Evolutionary conservation across 148 eudicot genomes (phyloP), one percentile per base, ranked within the genome.

Genomic region (Fagopyrum homotropicum): DNA sequence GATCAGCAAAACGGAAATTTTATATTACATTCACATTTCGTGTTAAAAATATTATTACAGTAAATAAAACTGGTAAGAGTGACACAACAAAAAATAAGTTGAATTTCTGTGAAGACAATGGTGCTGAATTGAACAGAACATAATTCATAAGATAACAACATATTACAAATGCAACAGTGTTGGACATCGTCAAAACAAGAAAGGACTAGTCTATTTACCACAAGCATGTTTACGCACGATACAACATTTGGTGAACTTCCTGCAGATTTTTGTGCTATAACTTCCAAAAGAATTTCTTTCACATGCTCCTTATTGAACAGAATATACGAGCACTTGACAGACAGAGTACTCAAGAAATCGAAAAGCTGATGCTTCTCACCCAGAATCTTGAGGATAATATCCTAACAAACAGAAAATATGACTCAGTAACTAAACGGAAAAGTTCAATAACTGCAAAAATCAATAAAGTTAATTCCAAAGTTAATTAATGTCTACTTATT

Each of bases 291-390:
- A 75, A 92, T 79, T 84, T 92, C 98, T 83, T 89, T 95, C 48
- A 90, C 93, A 72, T 89, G 92, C 77, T 95, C 99, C 89, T 90
- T 95, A 86, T 86, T 84, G 83, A 92, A 95, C 75, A 95, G 87
- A 79, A 89, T 71, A 82, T 92, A 88, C 29, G 99, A 90, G 82
- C 99, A 92, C 83, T 95, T 95, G 75, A 90, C 81, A 50, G 94
- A 90, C 43, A 95, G 91, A 51, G 84, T 76, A 79, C 83, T 85
- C 77, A 92, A 79, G 82, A 95, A 92, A 79, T 92, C 98, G 85
- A 84, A 88, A 60, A 92, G 90, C 17, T 78, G 86, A 82, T 95
- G 92, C 82, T 85, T 87, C 80, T 89, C 87, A 48, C 97, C 94
- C 30, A 92, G 85, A 79, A 89, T 89, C 84, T 86, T 86, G 40